Evolutionary conservation across 2,329 filamentous ascomycete species (phyloP), one percentile per base, ranked within the genome.

Genomic region (Penicillium capsulatum): DNA sequence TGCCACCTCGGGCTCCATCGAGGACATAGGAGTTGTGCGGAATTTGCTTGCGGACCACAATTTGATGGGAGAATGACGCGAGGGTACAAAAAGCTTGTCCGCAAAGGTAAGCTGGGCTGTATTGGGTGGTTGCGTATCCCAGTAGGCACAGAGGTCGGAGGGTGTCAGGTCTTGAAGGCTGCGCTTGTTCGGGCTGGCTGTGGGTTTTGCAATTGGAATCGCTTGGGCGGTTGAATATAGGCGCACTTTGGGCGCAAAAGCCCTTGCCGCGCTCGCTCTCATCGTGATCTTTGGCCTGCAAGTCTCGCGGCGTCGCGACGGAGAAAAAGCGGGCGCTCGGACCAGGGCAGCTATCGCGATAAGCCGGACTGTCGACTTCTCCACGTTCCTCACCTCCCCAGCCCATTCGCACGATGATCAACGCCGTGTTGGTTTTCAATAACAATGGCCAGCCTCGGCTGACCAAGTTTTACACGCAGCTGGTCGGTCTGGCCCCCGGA

Each of bases 401-500:
- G 13, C 7, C 13, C 33, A 24, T 7, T 24, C 24, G 17, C 48
- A 62, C 50, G 54, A 98, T 98, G 92, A 97, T 98, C 68, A 98
- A 95, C 75, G 92, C 94, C 20, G 91, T 98, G 47, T 76, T 98
- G 52, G 91, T 98, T 64, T 98, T 98, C 75, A 98, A 98, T 63
- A 95, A 95, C 72, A 88, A 91, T 57, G 92, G 92, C 50, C 91
- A 98, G 69, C 91, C 92, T 26, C 84, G 92, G 40, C 77, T 98
- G 64, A 97, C 91, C 57, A 97, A 97, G 61, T 98, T 98, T 75
- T 98, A 98, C 66, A 96, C 91, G 2, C 91, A 97, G 65, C 81
- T 98, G 53, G 91, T 94, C 68, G 45, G 69, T 58, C 38, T 36
- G 31, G 27, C 11, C 16, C 10, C 14, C 6, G 19, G 9, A 28